phyloP scores from a whole-genome alignment of 352 stramenopile genomes.

The Phytophthora pseudosyringae region DNA sequence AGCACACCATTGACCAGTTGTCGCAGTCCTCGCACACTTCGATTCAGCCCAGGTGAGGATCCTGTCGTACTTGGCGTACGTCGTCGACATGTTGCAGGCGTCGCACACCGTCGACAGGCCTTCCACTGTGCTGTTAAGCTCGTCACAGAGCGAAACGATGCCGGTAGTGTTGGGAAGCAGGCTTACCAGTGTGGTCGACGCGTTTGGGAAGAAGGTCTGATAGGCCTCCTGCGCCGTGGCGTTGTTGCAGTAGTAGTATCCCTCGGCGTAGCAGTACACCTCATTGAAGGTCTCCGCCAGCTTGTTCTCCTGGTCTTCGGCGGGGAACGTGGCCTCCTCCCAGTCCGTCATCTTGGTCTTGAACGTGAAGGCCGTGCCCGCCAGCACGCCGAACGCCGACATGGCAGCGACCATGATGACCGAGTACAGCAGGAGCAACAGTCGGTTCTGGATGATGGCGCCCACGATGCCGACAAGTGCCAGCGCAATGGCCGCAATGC shows the following conservation, averaged over 20 bases:
- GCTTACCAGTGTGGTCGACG: conserved; percentile 38
- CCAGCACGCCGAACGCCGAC: conserved; percentile 77
- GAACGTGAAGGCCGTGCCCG: conserved; percentile 72
- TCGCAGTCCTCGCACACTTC: conserved; percentile 60
- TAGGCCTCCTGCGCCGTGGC: conserved; percentile 65
- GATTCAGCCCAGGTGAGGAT: conserved; percentile 72
- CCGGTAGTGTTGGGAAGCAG: conserved; percentile 69
- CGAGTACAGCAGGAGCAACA: conserved; percentile 78
- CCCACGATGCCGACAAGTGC: conserved; percentile 72
- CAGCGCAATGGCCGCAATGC: conserved; percentile 58
- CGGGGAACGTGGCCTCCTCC: conserved; percentile 61
- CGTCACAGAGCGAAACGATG: conserved; percentile 60
- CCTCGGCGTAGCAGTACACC: conserved; percentile 86
- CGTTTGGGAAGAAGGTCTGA: conserved; percentile 66
- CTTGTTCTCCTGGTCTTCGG: conserved; percentile 54
- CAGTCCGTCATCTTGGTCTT: conserved; percentile 74
- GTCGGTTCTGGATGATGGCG: conserved; percentile 66
- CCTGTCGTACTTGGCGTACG: conserved; percentile 70
- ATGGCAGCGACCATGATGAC: conserved; percentile 73
- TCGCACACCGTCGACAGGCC: conserved; percentile 56
- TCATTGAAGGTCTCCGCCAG: conserved; percentile 80
- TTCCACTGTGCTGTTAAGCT: conserved; percentile 37
- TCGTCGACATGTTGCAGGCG: conserved; percentile 60
- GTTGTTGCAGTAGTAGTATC: conserved; percentile 86
- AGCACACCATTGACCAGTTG: conserved; percentile 66